Base-by-base conservation (phyloP, 2,329 filamentous ascomycete genomes). In the Aspergillus melleus region DNA sequence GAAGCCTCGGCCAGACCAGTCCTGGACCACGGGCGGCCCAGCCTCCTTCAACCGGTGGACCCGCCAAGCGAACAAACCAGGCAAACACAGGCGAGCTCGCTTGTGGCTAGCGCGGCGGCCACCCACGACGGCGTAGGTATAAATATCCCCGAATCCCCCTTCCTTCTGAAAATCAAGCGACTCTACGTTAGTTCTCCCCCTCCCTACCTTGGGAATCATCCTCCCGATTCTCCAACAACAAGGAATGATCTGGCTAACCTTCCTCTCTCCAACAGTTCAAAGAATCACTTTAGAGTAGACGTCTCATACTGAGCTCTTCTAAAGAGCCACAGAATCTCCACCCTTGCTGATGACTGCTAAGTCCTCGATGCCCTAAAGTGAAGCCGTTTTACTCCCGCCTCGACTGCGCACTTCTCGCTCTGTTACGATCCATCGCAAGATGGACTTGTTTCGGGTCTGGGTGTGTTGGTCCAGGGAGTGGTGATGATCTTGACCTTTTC, bases 261-360 rank as follows among this genome's bases (percentile, higher is more conserved):
- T 54, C 47, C 32, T 57, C 26, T 47, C 61, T 57, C 16, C 36
- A n/a, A 72, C 72, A 79, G 77, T 80, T 79, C 78, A 80, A 79
- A 92, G 90, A 93, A 94, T 94, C 91, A 91, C 91, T 96, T 96
- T 96, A 93, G 92, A 96, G 92, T 93, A 88, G 85, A 91, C 88
- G 88, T 92, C 74, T 90, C 85, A 84, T 85, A 91, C 90, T 95
- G 89, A 91, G 88, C 89, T 94, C 86, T 87, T 87, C 85, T 92
- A 86, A 90, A 84, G 84, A 96, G 92, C 90, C 86, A 92, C 90
- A 94, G 89, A 92, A 82, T 83, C 86, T 87, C 87, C 86, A 94
- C 88, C 90, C 91, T 92, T 91, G 90, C 90, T 91, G 91, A 96
- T 95, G 91, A 96, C 79, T 80, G 65, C 72, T 72, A 90, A 86